Evolutionary conservation across 176 grass and related monocot genomes (phyloP).

Genomic region (barley (Hordeum vulgare)): DNA sequence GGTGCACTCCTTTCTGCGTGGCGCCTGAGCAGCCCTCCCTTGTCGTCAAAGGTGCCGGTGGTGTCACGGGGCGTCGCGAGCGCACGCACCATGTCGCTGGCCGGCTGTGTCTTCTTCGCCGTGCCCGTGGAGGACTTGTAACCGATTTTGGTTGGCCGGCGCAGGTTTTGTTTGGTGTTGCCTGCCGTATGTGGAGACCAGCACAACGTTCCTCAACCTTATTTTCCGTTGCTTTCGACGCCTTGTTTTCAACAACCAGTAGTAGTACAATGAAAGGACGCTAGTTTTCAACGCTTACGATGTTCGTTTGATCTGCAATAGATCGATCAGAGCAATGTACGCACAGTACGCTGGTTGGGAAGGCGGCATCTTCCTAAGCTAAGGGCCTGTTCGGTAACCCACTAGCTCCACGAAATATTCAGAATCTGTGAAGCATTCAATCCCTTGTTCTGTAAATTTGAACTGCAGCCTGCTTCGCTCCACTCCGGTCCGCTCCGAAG

Average conservation of each 20-base stretch:
- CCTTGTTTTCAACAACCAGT: not conserved
- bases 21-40: not conserved
- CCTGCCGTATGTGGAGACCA: not conserved
- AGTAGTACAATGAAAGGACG: not conserved
- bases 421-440: no score
- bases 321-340: not conserved
- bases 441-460: no score
- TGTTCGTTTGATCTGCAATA: not conserved
- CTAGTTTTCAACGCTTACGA: not conserved
- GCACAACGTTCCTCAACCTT: not conserved
- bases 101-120: not conserved
- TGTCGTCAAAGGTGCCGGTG: not conserved
- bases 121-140: not conserved
- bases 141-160: conserved; percentile 20
- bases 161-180: not conserved
- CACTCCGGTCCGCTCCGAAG: no score
- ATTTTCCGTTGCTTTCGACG: no score
- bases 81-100: not conserved
- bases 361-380: no score
- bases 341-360: no score
- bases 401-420: no score
- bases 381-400: no score
- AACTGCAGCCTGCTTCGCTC: no score
- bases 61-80: not conserved
- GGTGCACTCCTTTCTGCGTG: not conserved